Percentiles rank a stretch among this genome's conserved stretches.
phyloP scores from a whole-genome alignment of 2,329 filamentous ascomycete species.

The Colletotrichum gloeosporioides region DNA sequence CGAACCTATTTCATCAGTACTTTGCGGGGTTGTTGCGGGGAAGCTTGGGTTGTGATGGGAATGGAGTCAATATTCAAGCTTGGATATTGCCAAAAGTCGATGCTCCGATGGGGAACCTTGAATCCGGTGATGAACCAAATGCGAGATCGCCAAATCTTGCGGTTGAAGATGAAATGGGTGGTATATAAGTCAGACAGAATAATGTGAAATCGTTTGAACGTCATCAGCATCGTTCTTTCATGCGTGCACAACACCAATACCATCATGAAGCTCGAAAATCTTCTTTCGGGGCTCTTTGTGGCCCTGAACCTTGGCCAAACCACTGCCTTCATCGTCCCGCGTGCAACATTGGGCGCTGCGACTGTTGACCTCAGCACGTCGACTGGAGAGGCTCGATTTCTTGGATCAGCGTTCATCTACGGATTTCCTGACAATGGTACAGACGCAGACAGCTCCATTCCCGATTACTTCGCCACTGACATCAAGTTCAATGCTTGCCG shows the following conservation, averaged over 20 bases:
- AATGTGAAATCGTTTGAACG: neutral
- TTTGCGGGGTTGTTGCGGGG: neutral
- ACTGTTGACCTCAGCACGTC: neutral
- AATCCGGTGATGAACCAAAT: neutral
- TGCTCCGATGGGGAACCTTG: neutral
- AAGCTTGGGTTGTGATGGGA: neutral
- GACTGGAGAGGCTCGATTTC: neutral
- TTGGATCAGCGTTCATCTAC: neutral
- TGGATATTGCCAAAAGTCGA: neutral
- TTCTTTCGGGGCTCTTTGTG: neutral
- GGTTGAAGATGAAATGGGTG: neutral
- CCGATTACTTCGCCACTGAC: neutral
- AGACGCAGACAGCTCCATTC: neutral
- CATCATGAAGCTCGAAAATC: neutral
- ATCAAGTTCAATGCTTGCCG: neutral
- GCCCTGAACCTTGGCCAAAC: neutral
- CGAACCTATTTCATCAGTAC: neutral
- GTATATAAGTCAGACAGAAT: neutral
- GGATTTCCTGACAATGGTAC: neutral
- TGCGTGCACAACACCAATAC: neutral
- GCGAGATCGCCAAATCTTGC: neutral
- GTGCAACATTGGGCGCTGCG: neutral
- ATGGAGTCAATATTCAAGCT: neutral
- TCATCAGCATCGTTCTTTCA: neutral
- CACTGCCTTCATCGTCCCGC: neutral